phyloP scores from a whole-genome alignment of 352 stramenopile species.

The Phytophthora colocasiae region DNA sequence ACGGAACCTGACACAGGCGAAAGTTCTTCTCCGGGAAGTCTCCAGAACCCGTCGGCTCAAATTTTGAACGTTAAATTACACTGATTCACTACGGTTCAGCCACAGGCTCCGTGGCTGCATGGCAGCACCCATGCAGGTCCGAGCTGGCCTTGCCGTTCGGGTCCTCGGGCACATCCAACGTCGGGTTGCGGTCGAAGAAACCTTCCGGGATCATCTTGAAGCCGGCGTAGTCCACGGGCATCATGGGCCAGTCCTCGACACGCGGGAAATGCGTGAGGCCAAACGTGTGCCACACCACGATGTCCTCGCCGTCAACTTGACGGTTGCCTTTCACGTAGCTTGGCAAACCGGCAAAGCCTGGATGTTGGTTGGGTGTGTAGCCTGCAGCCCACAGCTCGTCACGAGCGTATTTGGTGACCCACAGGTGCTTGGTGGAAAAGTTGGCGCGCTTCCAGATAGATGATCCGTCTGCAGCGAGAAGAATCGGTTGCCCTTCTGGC shows the following conservation, averaged over 20 bases:
- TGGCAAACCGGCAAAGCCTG: constrained; percentile 55
- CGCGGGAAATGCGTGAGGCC: constrained; percentile 74
- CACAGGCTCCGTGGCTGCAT: constrained; percentile 15
- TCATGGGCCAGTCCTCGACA: constrained; percentile 74
- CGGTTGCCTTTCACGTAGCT: constrained; percentile 64
- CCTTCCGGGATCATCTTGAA: constrained; percentile 77
- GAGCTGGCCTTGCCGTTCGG: constrained; percentile 47
- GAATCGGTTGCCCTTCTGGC: constrained; percentile 54
- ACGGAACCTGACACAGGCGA: no score
- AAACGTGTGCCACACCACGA: constrained; percentile 83
- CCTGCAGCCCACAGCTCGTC: constrained; percentile 72
- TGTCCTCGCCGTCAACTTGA: constrained; percentile 60
- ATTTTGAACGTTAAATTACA: no score
- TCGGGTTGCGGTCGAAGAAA: constrained; percentile 70
- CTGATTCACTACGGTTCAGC: constrained; percentile 10
- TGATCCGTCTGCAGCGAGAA: constrained; percentile 59
- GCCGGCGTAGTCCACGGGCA: constrained; percentile 73
- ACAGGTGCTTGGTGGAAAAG: constrained; percentile 76
- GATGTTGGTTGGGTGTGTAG: constrained; percentile 72
- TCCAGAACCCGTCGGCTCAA: no score
- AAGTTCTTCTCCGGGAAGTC: no score
- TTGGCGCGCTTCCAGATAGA: constrained; percentile 65
- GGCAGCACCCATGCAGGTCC: constrained; percentile 37
- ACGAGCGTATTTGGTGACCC: constrained; percentile 72
- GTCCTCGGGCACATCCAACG: constrained; percentile 46